Evolutionary conservation across 176 grass and related monocot species (phyloP), one percentile per base, ranked within the genome.

Genomic region (Microstegium vimineum): DNA sequence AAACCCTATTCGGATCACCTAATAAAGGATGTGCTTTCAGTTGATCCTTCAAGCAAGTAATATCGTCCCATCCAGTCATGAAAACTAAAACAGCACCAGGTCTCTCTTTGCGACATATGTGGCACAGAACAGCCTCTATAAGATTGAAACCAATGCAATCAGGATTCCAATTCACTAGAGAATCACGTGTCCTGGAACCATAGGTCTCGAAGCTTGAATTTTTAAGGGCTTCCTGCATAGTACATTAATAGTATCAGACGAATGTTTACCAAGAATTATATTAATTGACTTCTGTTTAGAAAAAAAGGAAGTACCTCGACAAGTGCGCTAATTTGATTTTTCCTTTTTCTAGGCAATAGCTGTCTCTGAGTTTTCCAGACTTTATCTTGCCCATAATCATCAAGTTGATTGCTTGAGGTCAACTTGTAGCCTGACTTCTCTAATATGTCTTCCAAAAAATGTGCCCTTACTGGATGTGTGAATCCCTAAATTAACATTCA

Each of bases 351-450:
- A 27, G 96, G 90, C 33, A 90, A 76, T 60, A 95, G 78, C 49
- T 98, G 93, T 71, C 87, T 91, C 82, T 93, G 96, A 62, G 93
- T 98, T 89, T 98, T 98, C 93, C 96, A 98, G 43, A 98, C 75
- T 93, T 93, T 98, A 84, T 98, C 96, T 93, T 98, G 96, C 46
- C 96, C 96, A 47, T 98, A 98, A 86, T 98, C 90, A 26, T 98
- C 96, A 83, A 98, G 81, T 87, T 98, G 96, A 85, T 95, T 98
- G 42, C 85, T 93, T 84, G 93, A 87, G 28, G 89, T 95, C 68
- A 98, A 83, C 82, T 90, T 98, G 84, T 98, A 98, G 69, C 96
- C 90, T 57, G 93, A 90, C 73, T 83, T 98, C 76, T 98, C 96
- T 80, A 98, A 78, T 90, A 98, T 90, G 76, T 98, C 96, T 90